Evolutionary conservation across 2,329 filamentous ascomycete genomes (phyloP).

Genomic region (Fusarium nelsonii): DNA sequence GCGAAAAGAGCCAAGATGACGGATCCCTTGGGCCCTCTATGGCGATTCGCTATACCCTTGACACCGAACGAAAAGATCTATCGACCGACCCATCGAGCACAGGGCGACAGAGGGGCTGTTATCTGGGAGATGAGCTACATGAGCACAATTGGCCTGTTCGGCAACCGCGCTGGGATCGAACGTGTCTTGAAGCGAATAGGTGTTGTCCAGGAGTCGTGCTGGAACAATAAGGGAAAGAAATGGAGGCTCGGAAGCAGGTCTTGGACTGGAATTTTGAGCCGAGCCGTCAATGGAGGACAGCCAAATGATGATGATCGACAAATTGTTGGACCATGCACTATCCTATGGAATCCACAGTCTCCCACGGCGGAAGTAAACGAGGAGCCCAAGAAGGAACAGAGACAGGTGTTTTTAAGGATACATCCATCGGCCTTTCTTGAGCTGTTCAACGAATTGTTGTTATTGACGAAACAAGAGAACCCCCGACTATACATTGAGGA

Average conservation of each 20-base stretch:
- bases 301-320: constrained; percentile 50
- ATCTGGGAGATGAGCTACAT: constrained; percentile 97
- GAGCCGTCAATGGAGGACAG: constrained; percentile 64
- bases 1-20: constrained; percentile 94
- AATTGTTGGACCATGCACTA: constrained; percentile 77
- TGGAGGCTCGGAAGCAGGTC: constrained; percentile 72
- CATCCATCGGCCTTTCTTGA: constrained; percentile 86
- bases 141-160: constrained; percentile 84
- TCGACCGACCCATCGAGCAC: constrained; percentile 84
- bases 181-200: constrained; percentile 76
- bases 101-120: constrained; percentile 79
- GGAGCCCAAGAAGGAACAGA: constrained; percentile 45
- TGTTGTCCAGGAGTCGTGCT: constrained; percentile 69
- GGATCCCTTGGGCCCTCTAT: constrained; percentile 79
- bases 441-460: constrained; percentile 73
- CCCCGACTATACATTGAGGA: constrained; percentile 75
- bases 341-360: constrained; percentile 77
- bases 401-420: constrained; percentile 75
- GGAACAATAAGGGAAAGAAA: constrained; percentile 73
- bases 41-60: constrained; percentile 88
- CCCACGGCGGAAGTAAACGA: constrained; percentile 44
- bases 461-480: constrained; percentile 69
- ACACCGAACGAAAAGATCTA: constrained; percentile 93
- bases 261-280: constrained; percentile 64
- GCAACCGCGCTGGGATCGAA: constrained; percentile 71